phyloP scores from a whole-genome alignment of 805 yeast species.

The Ogataea parapolymorpha region DNA sequence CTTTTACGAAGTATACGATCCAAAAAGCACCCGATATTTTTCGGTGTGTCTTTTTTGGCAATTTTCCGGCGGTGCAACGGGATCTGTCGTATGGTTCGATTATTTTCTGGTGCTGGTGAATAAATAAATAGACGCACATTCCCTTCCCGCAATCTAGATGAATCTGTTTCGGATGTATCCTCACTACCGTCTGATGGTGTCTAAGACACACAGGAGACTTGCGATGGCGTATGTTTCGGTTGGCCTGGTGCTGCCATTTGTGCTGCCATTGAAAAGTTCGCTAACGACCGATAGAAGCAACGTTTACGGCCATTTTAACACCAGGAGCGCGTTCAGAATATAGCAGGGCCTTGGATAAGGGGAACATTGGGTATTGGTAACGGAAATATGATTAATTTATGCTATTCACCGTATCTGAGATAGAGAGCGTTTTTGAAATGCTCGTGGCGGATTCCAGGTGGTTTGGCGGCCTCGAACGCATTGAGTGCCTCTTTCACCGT shows the following conservation, averaged over 20 bases:
- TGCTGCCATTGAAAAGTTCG: constrained; percentile 32
- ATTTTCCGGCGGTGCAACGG: constrained; percentile 1
- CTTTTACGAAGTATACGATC: constrained; percentile 2
- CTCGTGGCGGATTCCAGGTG: constrained; percentile 74
- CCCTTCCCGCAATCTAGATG: background rate
- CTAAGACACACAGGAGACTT: constrained; percentile 20
- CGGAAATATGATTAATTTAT: background rate
- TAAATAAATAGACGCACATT: constrained; percentile 9
- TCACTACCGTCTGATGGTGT: constrained; percentile 9
- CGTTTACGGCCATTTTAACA: constrained; percentile 29
- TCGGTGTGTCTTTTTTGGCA: constrained; percentile 2
- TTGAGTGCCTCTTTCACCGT: constrained; percentile 59
- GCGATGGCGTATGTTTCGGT: constrained; percentile 32
- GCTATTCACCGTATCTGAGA: constrained; percentile 49
- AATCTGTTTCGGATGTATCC: background rate
- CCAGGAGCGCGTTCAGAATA: constrained; percentile 32
- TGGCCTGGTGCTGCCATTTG: constrained; percentile 35
- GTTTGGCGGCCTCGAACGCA: constrained; percentile 53
- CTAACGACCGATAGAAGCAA: constrained; percentile 16
- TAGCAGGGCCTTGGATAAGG: constrained; percentile 8
- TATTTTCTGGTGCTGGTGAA: constrained; percentile 6
- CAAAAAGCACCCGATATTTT: constrained; percentile 1
- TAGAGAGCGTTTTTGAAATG: constrained; percentile 73
- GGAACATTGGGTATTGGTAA: constrained; percentile 3
- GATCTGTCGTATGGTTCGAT: constrained; percentile 7